Evolutionary conservation across 306 rosid genomes (phyloP).

Genomic region (Sicyos edulis): DNA sequence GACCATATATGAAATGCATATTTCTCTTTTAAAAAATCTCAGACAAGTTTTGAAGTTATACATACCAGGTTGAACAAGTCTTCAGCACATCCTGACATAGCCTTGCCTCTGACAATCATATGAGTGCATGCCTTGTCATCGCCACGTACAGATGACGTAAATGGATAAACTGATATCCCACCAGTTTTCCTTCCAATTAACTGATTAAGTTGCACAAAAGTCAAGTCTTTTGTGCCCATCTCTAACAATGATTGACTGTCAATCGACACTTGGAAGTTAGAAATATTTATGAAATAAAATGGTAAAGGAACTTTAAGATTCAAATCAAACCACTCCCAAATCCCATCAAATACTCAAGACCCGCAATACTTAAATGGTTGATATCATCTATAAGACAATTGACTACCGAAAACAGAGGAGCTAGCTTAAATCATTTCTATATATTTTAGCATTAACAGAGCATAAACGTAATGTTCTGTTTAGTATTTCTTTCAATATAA

Average conservation of each 20-base stretch:
- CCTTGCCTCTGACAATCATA: conserved; percentile 86
- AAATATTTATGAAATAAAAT: background rate
- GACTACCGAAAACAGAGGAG: background rate
- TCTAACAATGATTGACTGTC: conserved; percentile 92
- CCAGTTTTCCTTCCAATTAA: conserved; percentile 97
- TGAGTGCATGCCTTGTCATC: conserved; percentile 74
- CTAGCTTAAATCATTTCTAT: background rate
- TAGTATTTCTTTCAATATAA: too few relatives aligned
- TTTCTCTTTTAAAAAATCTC: background rate
- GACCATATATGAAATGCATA: background rate
- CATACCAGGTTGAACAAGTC: conserved; percentile 85
- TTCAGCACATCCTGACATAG: conserved; percentile 82
- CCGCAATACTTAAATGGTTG: background rate
- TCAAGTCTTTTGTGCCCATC: conserved; percentile 97
- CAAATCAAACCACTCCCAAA: background rate
- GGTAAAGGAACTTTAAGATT: background rate
- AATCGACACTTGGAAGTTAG: conserved; percentile 32
- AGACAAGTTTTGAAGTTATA: background rate
- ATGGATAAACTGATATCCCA: conserved; percentile 94
- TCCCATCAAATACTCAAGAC: background rate
- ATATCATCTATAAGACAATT: conserved; percentile 1
- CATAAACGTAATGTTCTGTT: background rate
- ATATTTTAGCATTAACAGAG: background rate
- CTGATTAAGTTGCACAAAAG: conserved; percentile 91
- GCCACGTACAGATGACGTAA: conserved; percentile 78